Conservation (phyloP, 2,329 filamentous ascomycete species). For the Neofusicoccum ribis region DNA sequence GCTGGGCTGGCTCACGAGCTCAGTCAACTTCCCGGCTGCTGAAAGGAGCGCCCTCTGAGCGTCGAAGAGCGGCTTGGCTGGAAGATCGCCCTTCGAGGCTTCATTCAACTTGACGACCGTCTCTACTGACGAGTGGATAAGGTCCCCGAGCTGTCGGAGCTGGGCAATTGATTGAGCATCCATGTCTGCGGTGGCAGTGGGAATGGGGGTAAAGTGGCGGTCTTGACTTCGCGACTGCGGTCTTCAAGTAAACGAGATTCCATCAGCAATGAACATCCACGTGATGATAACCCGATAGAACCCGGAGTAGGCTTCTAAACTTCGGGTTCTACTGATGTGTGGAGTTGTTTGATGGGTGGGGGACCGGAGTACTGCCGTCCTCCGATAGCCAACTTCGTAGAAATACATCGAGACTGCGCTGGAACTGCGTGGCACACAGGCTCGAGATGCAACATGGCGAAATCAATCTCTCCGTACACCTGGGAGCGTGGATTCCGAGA, state of each 20-base stretch:
- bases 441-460: background rate
- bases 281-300: too few species aligned
- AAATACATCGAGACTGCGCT: too few species aligned
- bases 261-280: too few species aligned
- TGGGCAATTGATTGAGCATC: background rate
- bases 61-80: slow-evolving; percentile 30
- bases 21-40: slow-evolving; percentile 36
- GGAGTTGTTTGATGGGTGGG: too few species aligned
- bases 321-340: too few species aligned
- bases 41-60: slow-evolving; percentile 35
- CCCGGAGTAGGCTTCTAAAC: too few species aligned
- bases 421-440: too few species aligned
- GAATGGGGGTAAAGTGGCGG: too few species aligned
- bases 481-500: slow-evolving; percentile 14
- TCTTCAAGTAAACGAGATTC: background rate
- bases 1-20: slow-evolving; percentile 36
- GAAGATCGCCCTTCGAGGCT: background rate
- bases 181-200: background rate
- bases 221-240: background rate
- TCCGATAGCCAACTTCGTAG: too few species aligned
- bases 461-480: slow-evolving; percentile 1
- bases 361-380: background rate
- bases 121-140: background rate
- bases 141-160: slow-evolving; percentile 1
- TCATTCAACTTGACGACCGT: slow-evolving; percentile 3